Conservation (phyloP, 148 eudicot species). For the Chenopodium suecicum region DNA sequence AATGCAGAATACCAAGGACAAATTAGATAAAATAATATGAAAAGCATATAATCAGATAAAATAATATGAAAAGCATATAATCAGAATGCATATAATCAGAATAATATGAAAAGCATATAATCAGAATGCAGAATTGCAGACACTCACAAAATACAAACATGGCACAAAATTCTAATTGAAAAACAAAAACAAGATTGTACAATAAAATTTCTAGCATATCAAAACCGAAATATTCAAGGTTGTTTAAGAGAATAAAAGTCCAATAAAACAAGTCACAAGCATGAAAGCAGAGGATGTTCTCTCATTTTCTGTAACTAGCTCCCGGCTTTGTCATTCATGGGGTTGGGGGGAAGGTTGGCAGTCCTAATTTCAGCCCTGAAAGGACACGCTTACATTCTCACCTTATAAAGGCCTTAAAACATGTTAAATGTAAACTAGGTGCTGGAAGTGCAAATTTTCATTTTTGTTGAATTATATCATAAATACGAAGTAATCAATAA, state of each 20-base stretch:
- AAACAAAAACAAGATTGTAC: not conserved
- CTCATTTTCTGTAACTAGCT: not conserved
- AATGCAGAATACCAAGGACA: not conserved
- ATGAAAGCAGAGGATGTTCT: not conserved
- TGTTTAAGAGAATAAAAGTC: not conserved
- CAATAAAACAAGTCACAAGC: not conserved
- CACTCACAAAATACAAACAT: not conserved
- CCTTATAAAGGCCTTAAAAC: too few species aligned
- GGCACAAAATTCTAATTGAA: not conserved
- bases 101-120: not conserved
- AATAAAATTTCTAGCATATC: not conserved
- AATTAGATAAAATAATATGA: not conserved
- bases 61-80: not conserved
- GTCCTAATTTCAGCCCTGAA: not conserved
- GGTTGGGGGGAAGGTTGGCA: not conserved
- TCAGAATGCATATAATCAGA: not conserved
- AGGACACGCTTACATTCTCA: too few species aligned
- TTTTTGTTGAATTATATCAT: too few species aligned
- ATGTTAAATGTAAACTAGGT: too few species aligned
- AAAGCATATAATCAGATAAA: not conserved
- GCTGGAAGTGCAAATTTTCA: not conserved
- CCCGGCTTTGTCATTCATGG: not conserved
- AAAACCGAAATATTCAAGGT: not conserved
- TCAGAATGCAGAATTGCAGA: not conserved
- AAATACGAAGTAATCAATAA: too few species aligned